Base-by-base conservation (phyloP, 225 moss, liverwort and hornwort genomes). In the Straminergon stramineum region DNA sequence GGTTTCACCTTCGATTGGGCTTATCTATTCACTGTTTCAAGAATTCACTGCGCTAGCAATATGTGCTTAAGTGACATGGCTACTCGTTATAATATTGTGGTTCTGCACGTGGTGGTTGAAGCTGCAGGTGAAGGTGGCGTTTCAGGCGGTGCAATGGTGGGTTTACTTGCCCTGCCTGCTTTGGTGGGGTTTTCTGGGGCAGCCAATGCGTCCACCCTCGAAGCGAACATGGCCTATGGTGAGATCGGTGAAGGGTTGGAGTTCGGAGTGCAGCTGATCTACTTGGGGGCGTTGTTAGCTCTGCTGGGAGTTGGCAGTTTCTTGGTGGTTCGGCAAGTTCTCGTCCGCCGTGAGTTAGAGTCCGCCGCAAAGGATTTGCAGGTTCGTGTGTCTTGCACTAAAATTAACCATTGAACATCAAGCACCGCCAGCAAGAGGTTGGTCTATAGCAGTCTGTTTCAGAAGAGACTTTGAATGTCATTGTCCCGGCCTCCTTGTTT, bases 361-460 rank as follows among this genome's bases (percentile, higher is more conserved):
- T 91, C 94, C 83, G 98, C 98, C 82, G 98, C 97, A 56, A 99
- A 99, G 89, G 96, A 96, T 81, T 93, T 99, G 77, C 98, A 99
- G 97, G 97, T 98, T 89, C 85, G 39, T 39, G 31, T 48, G 39
- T 73, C 30, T 57, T 64, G 70, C 18, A 68, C 81, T 52, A 48
- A 37, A 61, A 71, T 65, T 31, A 57, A 60, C 52, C 82, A 62
- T 41, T 65, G 34, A 35, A 55, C 24, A 78, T 37, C 56, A 37
- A 56, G 83, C 26, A 65, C 51, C 51, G 11, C 24, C 48, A 37
- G 45, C 66, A 51, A 89, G n/a, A 65, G 84, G 74, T 68, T 74
- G 51, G 41, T 65, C 51, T 65, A 34, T 45, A 63, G 45, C 82
- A 82, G 32, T 48, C 31, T 43, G 19, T 85, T 81, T 67, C 20